Evolutionary conservation across 371 early-diverging fungal species (phyloP).

Genomic region (Mortierella sp.): DNA sequence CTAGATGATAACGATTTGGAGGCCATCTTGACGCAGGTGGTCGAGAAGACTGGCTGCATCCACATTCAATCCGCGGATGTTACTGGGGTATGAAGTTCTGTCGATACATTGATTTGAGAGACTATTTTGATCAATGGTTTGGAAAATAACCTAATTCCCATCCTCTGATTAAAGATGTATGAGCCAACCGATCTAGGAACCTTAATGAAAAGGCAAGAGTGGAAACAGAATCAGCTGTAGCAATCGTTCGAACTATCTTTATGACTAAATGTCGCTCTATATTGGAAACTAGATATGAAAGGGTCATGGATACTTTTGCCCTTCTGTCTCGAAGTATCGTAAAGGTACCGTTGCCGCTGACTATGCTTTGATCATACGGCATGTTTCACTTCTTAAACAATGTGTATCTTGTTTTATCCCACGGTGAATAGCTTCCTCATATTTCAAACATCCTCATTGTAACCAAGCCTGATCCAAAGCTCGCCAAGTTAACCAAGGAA

Average conservation of each 20-base stretch:
- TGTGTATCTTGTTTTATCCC: neutral
- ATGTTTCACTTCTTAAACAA: no score
- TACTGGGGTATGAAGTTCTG: constrained; percentile 19
- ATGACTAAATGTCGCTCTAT: neutral
- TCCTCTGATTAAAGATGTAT: constrained; percentile 15
- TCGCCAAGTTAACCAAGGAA: constrained; percentile 85
- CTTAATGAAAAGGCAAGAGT: constrained; percentile 27
- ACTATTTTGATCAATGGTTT: no score
- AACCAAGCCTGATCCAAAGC: constrained; percentile 87
- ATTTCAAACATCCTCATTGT: constrained; percentile 75
- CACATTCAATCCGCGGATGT: constrained; percentile 44
- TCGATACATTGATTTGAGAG: no score
- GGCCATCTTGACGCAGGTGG: constrained; percentile 11
- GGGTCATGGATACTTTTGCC: constrained; percentile 47
- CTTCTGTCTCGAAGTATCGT: constrained; percentile 35
- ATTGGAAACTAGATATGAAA: constrained; percentile 32
- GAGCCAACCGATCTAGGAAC: constrained; percentile 35
- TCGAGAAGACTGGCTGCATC: constrained; percentile 14
- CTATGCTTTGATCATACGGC: neutral
- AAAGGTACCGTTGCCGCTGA: constrained; percentile 22
- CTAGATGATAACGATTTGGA: constrained; percentile 39
- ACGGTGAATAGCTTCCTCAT: constrained; percentile 30
- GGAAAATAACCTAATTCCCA: neutral
- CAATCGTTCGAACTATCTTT: no score
- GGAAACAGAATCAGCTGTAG: neutral